Evolutionary conservation across 1,284 basidiomycete species (phyloP), one percentile per base, ranked within the genome.

Genomic region (Lignosus rhinocerotis): DNA sequence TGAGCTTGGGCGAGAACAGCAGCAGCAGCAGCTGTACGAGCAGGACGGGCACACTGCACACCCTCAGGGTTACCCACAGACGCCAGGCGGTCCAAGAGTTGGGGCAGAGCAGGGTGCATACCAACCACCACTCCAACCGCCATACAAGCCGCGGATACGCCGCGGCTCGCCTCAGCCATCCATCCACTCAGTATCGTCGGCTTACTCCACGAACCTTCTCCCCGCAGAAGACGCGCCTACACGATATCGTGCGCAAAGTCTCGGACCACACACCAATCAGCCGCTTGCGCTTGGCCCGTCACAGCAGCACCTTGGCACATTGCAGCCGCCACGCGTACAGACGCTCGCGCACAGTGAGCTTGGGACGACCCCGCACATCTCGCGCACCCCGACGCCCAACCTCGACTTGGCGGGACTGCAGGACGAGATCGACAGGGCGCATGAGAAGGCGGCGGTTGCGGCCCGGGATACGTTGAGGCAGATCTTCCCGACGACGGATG

Each of bases 401-500:
- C 73, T 90, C 33, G 90, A 93, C 71, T 74, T 92, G 51, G 77
- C 81, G 6, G 86, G 84, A 2, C 77, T 93, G 59, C 87, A 92
- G 68, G 82, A 82, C n/a, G 84, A 92, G 78, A 93, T 94, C 62
- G 92, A 93, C 68, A 76, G 77, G 19, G 88, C 88, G 41, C 86
- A 90, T 67, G 84, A 85, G 59, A 80, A 85, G 52, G 88, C 87
- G 38, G 81, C 82, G 25, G 80, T 77, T 16, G 88, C 88, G 12
- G 80, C 87, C 48, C 75, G 77, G 57, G 85, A 87, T 66, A 96
- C 93, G 21, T 75, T 96, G 61, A 75, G 82, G 59, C 93, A 94
- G 75, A 95, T 96, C 62, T 96, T 96, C 81, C 93, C 94, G 0
- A 74, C 73, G 6, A 78, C 91, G 63, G 94, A 96, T 68, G 71